phyloP scores from a whole-genome alignment of 139 green algal genomes.

The Auxenochlorella pyrenoidosa region DNA sequence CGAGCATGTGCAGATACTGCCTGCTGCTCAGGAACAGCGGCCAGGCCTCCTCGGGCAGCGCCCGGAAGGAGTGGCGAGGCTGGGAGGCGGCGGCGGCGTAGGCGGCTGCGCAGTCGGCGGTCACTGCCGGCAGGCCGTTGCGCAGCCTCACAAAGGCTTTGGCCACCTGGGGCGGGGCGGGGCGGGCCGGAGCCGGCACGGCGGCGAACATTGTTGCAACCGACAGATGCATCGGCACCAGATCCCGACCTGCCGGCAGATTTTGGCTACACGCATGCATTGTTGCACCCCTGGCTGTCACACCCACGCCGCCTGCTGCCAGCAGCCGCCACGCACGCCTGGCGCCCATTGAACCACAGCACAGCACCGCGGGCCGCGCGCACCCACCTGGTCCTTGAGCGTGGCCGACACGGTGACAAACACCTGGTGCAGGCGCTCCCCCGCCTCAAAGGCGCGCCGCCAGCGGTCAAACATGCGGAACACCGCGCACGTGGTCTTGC shows the following conservation, averaged over 20 bases:
- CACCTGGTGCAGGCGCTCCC: slow-evolving; percentile 36
- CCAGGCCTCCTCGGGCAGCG: slow-evolving; percentile 71
- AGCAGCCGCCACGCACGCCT: no score
- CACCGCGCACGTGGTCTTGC: slow-evolving; percentile 78
- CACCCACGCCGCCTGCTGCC: no score
- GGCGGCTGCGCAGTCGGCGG: slow-evolving; percentile 28
- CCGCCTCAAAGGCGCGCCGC: slow-evolving; percentile 26
- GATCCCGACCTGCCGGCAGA: no score
- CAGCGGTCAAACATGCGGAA: slow-evolving; percentile 74
- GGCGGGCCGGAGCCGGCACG: no score
- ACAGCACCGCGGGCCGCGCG: no score
- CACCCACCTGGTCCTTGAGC: slow-evolving; percentile 69
- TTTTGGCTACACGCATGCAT: no score
- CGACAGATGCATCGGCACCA: no score
- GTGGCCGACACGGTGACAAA: slow-evolving; percentile 82
- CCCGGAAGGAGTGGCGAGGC: slow-evolving; percentile 53
- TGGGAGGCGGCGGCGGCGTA: slow-evolving; percentile 38
- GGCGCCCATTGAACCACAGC: no score
- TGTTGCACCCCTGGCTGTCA: no score
- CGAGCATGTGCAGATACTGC: slow-evolving; percentile 74
- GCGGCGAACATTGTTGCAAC: no score
- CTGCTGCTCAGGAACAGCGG: slow-evolving; percentile 77
- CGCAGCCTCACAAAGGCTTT: slow-evolving; percentile 73
- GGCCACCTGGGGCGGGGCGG: slow-evolving; percentile 52
- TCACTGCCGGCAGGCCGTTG: slow-evolving; percentile 48